Base-by-base conservation (phyloP, 2,329 filamentous ascomycete genomes). In the Ploettnerulaceae sp. region DNA sequence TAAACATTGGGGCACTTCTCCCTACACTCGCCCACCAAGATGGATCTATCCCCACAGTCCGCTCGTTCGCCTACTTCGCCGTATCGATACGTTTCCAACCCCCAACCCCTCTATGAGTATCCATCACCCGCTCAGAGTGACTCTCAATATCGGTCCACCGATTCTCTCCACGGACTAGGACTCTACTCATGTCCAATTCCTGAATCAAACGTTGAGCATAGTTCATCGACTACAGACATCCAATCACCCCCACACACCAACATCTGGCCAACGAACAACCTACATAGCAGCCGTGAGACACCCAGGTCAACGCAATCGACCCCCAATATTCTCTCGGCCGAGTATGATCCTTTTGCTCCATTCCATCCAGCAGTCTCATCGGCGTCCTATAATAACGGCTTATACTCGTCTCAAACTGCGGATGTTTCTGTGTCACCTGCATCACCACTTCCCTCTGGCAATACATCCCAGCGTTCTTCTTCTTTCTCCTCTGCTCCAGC, bases 341-440 rank as follows among this genome's bases (percentile, higher is more conserved):
- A 76, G 35, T 79, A 77, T 58, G 71, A 74, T 55, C 61, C 69
- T 22, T 79, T 76, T 57, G 66, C 67, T 50, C 65, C 67, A 47
- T 77, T 75, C 57, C 68, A 71, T 26, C 57, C 66, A 20, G 60
- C 64, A 42, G 59, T 47, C 33, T 37, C 72, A 51, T 59, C 68
- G 45, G 52, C 64, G 15, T 53, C 71, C 3, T 77, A 75, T 54
- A 66, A 63, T 49, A 69, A 72, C 56, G 71, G 74, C 49, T 57
- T 71, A 46, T 79, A 77, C 59, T 59, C 66, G 21, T 56, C 66
- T 24, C 67, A 69, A 40, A 59, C 65, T 29, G 59, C 63, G 33
- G 67, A 70, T 47, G 57, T 56, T 9, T 41, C 55, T 5, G 51
- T 58, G 21, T 53, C 61, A 22, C 57, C 60, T 36, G 51, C 53